Conservation (phyloP, 75 land plant genomes). For the Pinus taeda region DNA sequence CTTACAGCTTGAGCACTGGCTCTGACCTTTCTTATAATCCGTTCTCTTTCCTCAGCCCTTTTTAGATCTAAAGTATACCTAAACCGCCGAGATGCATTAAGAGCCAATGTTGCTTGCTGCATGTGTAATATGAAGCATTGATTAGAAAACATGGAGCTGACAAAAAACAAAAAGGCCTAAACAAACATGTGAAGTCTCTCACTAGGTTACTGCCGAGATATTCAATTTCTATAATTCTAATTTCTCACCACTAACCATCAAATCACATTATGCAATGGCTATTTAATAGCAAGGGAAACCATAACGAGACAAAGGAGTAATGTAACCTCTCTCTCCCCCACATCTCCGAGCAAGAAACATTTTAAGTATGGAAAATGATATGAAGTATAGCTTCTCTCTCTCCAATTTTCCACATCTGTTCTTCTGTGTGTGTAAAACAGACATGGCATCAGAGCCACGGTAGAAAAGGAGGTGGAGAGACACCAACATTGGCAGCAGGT, state of each 20-base stretch:
- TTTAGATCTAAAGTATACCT: conserved; percentile 80
- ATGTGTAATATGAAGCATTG: neutral
- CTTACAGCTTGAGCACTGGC: conserved; percentile 81
- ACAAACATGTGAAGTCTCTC: no score
- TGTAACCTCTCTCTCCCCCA: no score
- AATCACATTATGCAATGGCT: no score
- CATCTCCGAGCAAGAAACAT: no score
- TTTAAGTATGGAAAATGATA: no score
- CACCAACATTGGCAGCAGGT: no score
- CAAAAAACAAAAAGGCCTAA: neutral
- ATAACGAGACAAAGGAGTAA: neutral
- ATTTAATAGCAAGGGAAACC: neutral
- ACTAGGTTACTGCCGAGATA: no score
- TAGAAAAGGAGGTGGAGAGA: no score
- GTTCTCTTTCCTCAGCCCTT: conserved; percentile 49
- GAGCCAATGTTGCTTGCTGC: conserved; percentile 79
- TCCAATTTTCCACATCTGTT: no score
- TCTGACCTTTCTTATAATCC: conserved; percentile 47
- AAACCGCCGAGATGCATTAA: conserved; percentile 92
- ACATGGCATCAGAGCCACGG: no score
- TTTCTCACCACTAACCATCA: neutral
- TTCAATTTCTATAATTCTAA: neutral
- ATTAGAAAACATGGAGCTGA: neutral
- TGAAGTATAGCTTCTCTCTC: no score
- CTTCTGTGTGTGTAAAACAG: no score